phyloP scores from a whole-genome alignment of 768 basidiomycete genomes.

The Candolleomyces aberdarensis region DNA sequence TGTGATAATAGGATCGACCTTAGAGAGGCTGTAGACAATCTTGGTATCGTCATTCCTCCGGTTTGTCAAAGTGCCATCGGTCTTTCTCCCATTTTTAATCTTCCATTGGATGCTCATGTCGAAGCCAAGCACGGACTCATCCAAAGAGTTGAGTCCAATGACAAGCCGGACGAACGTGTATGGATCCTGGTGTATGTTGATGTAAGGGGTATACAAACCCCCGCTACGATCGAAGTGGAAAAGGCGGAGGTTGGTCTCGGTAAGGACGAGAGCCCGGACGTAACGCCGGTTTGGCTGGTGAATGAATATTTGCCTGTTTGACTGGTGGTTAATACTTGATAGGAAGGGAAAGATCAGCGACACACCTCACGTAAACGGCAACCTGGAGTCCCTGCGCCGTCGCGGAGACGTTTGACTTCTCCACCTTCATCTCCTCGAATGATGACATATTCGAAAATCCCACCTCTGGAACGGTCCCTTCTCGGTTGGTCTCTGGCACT shows the following conservation, averaged over 20 bases:
- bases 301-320: background rate
- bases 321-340: background rate
- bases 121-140: background rate
- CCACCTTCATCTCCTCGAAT: too few species aligned
- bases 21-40: background rate
- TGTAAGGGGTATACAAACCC: background rate
- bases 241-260: background rate
- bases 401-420: too few species aligned
- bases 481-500: too few species aligned
- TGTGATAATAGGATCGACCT: background rate
- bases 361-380: background rate
- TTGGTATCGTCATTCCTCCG: background rate
- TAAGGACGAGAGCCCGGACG: background rate
- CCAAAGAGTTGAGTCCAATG: background rate
- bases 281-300: background rate
- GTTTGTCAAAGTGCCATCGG: background rate
- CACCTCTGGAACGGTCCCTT: too few species aligned
- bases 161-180: background rate
- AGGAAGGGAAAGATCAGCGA: background rate
- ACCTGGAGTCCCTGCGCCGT: background rate
- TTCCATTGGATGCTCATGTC: background rate
- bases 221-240: slow-evolving; percentile 3
- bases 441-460: too few species aligned
- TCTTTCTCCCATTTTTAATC: background rate
- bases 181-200: slow-evolving; percentile 3